These are phyloP conservation scores for Claviceps capensis DNA, from an alignment of 2,329 filamentous ascomycete genomes.

Conservation along the genomic window DNA sequence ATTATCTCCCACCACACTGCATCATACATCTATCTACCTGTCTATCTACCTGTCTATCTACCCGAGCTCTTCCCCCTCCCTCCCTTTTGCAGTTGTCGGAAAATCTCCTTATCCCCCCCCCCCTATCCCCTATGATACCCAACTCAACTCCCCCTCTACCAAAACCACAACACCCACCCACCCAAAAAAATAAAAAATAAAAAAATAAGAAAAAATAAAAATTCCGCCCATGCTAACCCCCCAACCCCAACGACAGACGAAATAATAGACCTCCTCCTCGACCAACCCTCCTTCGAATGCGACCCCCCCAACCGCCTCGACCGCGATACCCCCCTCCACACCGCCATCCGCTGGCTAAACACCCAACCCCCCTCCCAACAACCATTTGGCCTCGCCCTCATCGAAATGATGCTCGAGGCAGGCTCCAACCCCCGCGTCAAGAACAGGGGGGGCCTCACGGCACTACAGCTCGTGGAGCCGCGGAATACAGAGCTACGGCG, in stretches of 20 bases:
- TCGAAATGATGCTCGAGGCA: slow-evolving; percentile 73
- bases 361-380: slow-evolving; percentile 47
- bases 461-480: slow-evolving; percentile 61
- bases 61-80: too few relatives aligned
- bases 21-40: too few relatives aligned
- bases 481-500: slow-evolving; percentile 46
- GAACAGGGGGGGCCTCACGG: slow-evolving; percentile 62
- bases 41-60: too few relatives aligned
- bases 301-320: slow-evolving; percentile 61
- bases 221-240: background rate
- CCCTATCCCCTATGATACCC: too few relatives aligned
- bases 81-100: too few relatives aligned
- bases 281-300: slow-evolving; percentile 75
- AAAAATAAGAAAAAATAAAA: background rate
- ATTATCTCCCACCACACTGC: too few relatives aligned
- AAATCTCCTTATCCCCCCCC: too few relatives aligned
- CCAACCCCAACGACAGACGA: slow-evolving; percentile 40
- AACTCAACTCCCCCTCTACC: too few relatives aligned
- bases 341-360: slow-evolving; percentile 66
- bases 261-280: slow-evolving; percentile 67
- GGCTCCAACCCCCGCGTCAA: slow-evolving; percentile 43
- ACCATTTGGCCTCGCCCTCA: slow-evolving; percentile 49
- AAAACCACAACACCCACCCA: too few relatives aligned
- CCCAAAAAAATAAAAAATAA: background rate
- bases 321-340: slow-evolving; percentile 67